These are phyloP conservation scores for Jackrogersella minutella DNA, from an alignment of 495 filamentous ascomycete genomes.

Conservation along the genomic window DNA sequence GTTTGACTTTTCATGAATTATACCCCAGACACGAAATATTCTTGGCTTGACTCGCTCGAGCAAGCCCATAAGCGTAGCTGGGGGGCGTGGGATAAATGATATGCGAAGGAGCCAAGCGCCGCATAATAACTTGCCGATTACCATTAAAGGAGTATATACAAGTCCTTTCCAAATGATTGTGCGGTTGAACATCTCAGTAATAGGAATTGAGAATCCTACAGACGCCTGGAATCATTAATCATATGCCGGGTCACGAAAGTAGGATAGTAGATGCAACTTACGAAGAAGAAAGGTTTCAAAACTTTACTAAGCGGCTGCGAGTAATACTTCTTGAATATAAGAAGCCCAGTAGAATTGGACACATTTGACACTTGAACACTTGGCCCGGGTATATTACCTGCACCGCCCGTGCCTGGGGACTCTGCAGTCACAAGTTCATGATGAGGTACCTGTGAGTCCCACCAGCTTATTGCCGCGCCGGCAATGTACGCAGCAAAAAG, in stretches of 20 bases:
- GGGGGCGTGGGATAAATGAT: background rate
- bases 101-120: constrained; percentile 69
- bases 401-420: background rate
- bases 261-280: background rate
- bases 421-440: background rate
- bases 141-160: constrained; percentile 76
- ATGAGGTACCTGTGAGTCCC: constrained; percentile 43
- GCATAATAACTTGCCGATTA: constrained; percentile 66
- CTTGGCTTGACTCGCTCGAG: background rate
- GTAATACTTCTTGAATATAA: constrained; percentile 67
- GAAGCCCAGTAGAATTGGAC: constrained; percentile 41
- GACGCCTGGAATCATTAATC: too few species aligned
- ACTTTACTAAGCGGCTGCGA: constrained; percentile 58
- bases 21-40: background rate
- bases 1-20: background rate
- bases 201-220: constrained; percentile 81
- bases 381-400: background rate
- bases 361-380: background rate
- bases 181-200: constrained; percentile 71
- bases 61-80: background rate
- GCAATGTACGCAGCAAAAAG: constrained; percentile 77
- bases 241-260: too few species aligned
- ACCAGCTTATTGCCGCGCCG: constrained; percentile 64
- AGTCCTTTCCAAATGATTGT: constrained; percentile 74
- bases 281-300: constrained; percentile 80